Percentiles rank a stretch among this genome's conserved stretches.
phyloP scores from a whole-genome alignment of 2,329 filamentous ascomycete species.

The Aspergillus aculeatinus region DNA sequence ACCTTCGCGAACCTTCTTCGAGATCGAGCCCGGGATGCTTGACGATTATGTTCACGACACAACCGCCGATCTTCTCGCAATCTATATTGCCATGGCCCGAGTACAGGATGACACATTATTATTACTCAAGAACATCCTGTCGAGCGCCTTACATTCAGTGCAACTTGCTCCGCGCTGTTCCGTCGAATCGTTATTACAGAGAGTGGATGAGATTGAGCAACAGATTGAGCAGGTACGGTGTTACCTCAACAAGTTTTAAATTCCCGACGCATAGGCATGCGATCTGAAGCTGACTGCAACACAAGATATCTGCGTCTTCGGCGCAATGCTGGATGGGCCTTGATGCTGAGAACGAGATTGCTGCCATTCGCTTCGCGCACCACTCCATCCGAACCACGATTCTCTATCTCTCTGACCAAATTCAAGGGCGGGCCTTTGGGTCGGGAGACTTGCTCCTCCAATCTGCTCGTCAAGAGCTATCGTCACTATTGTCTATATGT shows the following conservation, averaged over 20 bases:
- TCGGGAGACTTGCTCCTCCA: constrained; percentile 13
- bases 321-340: constrained; percentile 16
- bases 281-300: too few species aligned
- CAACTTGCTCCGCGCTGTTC: too few species aligned
- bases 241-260: too few species aligned
- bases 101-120: constrained; percentile 21
- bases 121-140: not conserved
- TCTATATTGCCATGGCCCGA: constrained; percentile 21
- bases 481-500: constrained; percentile 8
- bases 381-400: constrained; percentile 14
- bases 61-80: constrained; percentile 12
- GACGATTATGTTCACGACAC: not conserved
- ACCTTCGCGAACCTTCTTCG: not conserved
- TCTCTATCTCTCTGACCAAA: constrained; percentile 17
- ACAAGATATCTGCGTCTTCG: constrained; percentile 16
- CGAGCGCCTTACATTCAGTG: too few species aligned
- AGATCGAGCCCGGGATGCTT: constrained; percentile 5
- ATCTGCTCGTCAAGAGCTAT: constrained; percentile 22
- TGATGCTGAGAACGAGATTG: constrained; percentile 21
- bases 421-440: not conserved
- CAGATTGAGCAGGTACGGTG: too few species aligned
- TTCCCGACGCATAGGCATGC: too few species aligned
- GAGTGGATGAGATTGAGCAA: too few species aligned
- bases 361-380: not conserved
- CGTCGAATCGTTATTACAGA: too few species aligned